Conservation (phyloP, 2,329 filamentous ascomycete species). For the Neophaeococcomyces mojaviensis region DNA sequence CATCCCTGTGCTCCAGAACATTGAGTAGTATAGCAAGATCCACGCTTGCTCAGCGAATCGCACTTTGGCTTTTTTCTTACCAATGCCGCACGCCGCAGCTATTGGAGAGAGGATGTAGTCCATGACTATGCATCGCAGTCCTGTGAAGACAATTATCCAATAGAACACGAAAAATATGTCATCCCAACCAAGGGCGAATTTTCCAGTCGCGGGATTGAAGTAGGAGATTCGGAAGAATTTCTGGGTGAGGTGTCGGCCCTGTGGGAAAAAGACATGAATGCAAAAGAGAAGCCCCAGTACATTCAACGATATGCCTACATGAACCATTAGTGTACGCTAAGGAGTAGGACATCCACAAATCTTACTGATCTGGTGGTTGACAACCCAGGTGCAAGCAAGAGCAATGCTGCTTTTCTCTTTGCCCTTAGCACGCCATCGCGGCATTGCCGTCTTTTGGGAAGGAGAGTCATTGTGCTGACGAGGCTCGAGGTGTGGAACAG, state of each 20-base stretch:
- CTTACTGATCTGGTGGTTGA: conserved; percentile 25
- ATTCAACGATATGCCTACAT: conserved; percentile 72
- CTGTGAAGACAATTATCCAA: conserved; percentile 79
- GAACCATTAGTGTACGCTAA: not conserved
- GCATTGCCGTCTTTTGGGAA: conserved; percentile 23
- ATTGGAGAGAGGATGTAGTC: conserved; percentile 79
- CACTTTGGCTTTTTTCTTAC: conserved; percentile 63
- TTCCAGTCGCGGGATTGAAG: conserved; percentile 59
- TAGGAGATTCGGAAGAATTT: conserved; percentile 88
- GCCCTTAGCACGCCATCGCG: conserved; percentile 20
- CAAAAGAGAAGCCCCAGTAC: conserved; percentile 75
- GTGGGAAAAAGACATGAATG: conserved; percentile 74
- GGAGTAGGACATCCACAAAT: not conserved
- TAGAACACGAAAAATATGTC: conserved; percentile 71
- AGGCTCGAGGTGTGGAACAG: conserved; percentile 1
- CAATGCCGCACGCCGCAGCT: conserved; percentile 64
- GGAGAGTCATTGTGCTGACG: conserved; percentile 19
- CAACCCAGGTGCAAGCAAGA: conserved; percentile 21
- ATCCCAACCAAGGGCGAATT: conserved; percentile 70
- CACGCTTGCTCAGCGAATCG: conserved; percentile 93
- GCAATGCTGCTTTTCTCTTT: conserved; percentile 22
- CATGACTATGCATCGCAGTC: conserved; percentile 73
- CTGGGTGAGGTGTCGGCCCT: conserved; percentile 66
- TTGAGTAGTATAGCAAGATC: conserved; percentile 73
- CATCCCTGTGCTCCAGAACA: conserved; percentile 78